phyloP scores from a whole-genome alignment of 2,329 filamentous ascomycete species.

The Botrytis medusae region DNA sequence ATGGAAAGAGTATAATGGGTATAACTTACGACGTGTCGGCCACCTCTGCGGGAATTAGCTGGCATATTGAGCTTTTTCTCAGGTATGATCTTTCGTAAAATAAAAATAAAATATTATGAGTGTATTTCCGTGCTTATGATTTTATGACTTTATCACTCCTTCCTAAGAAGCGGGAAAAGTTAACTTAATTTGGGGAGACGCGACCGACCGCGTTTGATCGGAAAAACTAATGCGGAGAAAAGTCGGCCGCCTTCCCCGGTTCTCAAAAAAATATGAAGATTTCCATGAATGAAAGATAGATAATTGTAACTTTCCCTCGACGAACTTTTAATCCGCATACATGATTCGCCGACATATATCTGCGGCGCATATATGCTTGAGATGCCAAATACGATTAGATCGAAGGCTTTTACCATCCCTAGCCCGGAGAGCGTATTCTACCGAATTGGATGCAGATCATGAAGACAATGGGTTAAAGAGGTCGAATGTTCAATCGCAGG shows the following conservation, averaged over 20 bases:
- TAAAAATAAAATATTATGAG: background rate
- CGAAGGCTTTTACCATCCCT: constrained; percentile 20
- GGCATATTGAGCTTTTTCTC: background rate
- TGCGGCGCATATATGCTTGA: constrained; percentile 38
- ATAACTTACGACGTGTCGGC: constrained; percentile 12
- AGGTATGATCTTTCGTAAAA: too few relatives aligned
- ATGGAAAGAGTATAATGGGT: background rate
- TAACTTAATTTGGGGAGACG: background rate
- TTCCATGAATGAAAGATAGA: background rate
- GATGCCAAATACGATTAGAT: constrained; percentile 37
- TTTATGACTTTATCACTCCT: background rate
- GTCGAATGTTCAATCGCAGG: constrained; percentile 1
- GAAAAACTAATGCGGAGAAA: constrained; percentile 6
- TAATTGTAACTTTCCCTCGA: background rate
- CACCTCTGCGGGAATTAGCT: background rate
- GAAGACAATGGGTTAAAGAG: background rate
- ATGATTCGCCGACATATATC: constrained; percentile 37
- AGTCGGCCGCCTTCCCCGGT: constrained; percentile 5
- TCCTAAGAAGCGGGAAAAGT: background rate
- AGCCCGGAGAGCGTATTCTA: constrained; percentile 23
- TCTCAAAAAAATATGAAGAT: constrained; percentile 11
- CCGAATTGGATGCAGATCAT: background rate
- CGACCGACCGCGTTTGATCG: constrained; percentile 7
- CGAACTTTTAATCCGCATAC: constrained; percentile 35
- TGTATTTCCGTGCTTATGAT: background rate